Conservation (phyloP, 805 yeast genomes). For the Jamesozyma hellenica region DNA sequence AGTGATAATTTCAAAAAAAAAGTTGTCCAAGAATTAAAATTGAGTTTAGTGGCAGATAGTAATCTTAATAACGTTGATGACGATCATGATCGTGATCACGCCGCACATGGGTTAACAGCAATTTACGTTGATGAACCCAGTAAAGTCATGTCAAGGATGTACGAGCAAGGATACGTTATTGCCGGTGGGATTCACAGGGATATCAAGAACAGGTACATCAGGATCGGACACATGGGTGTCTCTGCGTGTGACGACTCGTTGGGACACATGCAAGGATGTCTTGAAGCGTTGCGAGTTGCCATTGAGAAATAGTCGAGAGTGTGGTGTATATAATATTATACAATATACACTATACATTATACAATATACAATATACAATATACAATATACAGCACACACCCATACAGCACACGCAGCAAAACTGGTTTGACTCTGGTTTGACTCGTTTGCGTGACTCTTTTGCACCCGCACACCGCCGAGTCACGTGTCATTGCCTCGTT, state of each 20-base stretch:
- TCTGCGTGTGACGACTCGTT: constrained; percentile 49
- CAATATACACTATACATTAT: too few relatives aligned
- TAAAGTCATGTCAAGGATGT: constrained; percentile 47
- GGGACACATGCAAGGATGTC: constrained; percentile 38
- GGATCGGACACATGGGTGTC: constrained; percentile 95
- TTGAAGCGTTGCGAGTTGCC: background rate
- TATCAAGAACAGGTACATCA: constrained; percentile 70
- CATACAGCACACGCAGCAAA: too few relatives aligned
- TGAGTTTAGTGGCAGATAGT: constrained; percentile 56
- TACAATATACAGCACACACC: too few relatives aligned
- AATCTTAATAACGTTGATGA: too few relatives aligned
- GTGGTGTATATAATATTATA: too few relatives aligned
- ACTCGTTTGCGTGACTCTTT: too few relatives aligned
- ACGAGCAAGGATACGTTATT: constrained; percentile 59
- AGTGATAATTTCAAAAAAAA: constrained; percentile 57
- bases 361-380: too few relatives aligned
- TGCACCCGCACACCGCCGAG: too few relatives aligned
- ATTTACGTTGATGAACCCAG: constrained; percentile 63
- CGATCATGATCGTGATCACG: constrained; percentile 18
- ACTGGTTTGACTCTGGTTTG: too few relatives aligned
- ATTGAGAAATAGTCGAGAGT: background rate
- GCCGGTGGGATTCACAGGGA: constrained; percentile 89
- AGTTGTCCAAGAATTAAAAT: constrained; percentile 45
- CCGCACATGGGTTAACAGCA: constrained; percentile 86
- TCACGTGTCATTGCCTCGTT: too few relatives aligned